Conservation (phyloP, 192 early-diverging fungal genomes). For the Pecoramyces ruminantium region DNA sequence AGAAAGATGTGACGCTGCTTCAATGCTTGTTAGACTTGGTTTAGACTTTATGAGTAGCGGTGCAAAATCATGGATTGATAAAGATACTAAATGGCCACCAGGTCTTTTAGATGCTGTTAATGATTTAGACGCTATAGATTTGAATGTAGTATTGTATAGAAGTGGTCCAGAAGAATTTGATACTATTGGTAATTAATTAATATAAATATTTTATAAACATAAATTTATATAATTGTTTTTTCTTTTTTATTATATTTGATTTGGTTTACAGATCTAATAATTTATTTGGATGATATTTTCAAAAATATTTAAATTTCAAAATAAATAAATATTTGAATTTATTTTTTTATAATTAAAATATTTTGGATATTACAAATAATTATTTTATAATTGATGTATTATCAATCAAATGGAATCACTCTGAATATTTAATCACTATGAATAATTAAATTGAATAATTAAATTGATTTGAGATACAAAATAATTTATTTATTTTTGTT, state of each 20-base stretch:
- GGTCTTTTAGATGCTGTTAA: constrained; percentile 40
- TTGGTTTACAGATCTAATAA: too few species aligned
- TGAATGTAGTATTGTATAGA: constrained; percentile 75
- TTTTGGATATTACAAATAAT: too few species aligned
- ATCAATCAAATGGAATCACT: too few species aligned
- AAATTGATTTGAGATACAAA: too few species aligned
- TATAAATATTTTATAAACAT: neutral
- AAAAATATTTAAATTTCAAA: too few species aligned
- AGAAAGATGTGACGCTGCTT: neutral
- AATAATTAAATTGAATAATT: too few species aligned
- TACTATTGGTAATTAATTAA: constrained; percentile 24
- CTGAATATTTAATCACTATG: too few species aligned
- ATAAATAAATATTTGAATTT: too few species aligned
- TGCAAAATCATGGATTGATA: constrained; percentile 11
- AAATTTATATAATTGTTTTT: constrained; percentile 2
- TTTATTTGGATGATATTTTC: too few species aligned
- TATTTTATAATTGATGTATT: too few species aligned
- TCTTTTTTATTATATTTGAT: constrained; percentile 1
- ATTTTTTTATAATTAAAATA: too few species aligned
- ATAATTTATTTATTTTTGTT: too few species aligned
- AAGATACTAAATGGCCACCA: constrained; percentile 16
- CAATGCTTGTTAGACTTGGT: constrained; percentile 26
- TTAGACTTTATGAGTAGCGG: constrained; percentile 18
- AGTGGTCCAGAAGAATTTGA: constrained; percentile 79
- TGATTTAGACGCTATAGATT: constrained; percentile 40